These are phyloP conservation scores for Cucurbita moschata DNA, from an alignment of 306 rosid species.

Conservation along the genomic window DNA sequence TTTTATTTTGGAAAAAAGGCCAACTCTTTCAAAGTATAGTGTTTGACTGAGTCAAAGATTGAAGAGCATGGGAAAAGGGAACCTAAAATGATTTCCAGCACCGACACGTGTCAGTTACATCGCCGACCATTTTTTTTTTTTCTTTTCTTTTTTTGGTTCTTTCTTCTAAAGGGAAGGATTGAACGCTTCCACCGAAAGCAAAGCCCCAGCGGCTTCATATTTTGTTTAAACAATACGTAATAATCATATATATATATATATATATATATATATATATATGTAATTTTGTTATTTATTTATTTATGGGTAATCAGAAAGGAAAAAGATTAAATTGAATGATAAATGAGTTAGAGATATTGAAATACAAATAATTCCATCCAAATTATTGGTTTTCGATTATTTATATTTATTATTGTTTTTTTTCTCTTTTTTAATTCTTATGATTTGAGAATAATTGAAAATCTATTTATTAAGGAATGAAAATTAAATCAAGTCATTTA, in stretches of 20 bases:
- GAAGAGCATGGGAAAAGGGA: neutral
- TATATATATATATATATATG: too few relatives aligned
- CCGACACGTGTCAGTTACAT: neutral
- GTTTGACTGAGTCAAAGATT: slow-evolving; percentile 1
- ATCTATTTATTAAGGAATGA: too few relatives aligned
- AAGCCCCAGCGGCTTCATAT: slow-evolving; percentile 1
- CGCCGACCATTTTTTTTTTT: neutral
- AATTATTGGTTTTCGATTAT: neutral
- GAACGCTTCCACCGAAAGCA: slow-evolving; percentile 6
- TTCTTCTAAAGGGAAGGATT: neutral
- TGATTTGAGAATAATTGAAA: too few relatives aligned
- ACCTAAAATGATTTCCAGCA: neutral
- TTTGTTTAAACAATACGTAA: neutral
- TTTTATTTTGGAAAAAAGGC: neutral
- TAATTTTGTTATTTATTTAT: too few relatives aligned
- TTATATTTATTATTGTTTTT: neutral
- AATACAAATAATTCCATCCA: neutral
- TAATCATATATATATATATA: neutral
- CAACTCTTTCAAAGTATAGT: neutral
- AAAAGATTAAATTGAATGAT: too few relatives aligned
- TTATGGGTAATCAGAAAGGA: too few relatives aligned
- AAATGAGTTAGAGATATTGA: too few relatives aligned
- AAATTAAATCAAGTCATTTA: too few relatives aligned
- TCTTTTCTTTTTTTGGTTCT: too few relatives aligned
- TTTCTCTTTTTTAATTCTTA: too few relatives aligned